Evolutionary conservation across 345 rosid species (phyloP), one percentile per base, ranked within the genome.

Genomic region (Salix exigua): DNA sequence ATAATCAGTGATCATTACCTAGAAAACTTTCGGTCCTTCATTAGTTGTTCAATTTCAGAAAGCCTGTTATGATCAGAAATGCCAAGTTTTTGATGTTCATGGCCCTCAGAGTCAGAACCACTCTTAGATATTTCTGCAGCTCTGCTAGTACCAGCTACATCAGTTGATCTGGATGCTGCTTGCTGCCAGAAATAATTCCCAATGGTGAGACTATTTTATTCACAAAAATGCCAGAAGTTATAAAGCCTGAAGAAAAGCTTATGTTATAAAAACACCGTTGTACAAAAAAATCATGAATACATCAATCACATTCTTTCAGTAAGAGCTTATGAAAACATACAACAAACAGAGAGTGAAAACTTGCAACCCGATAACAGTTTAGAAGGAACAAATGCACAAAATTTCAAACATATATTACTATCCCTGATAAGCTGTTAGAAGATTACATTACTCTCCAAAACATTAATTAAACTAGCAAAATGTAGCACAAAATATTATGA

Each of bases 11-110:
- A 77, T 33, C 68, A 68, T 73, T 85, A 91, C 97, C 86, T 87
- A 55, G 98, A 91, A 81, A 89, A 86, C 23, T 70, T 81, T 83
- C 85, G 88, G 37, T 88, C 89, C 79, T 82, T 85, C 80, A 94
- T 70, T 75, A 92, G 83, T 84, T 81, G 90, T 85, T 91, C 97
- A 79, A 94, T 90, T 78, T 89, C 93, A 75, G 88, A 84, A 79
- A 92, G 69, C 53, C 75, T 83, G 70, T 71, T 71, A 33, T 63
- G 84, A 71, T 83, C 82, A 72, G 76, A 70, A 23, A 60, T 40
- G 16, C 62, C 70, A 71, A 64, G 82, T 70, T 60, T 74, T 64
- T 77, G 62, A 66, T 75, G 82, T 76, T 68, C 73, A 31, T 76
- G 71, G 80, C 83, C 82, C 74, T 79, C 81, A 71, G 71, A 66